Base-by-base conservation (phyloP, 2,329 filamentous ascomycete species). In the Botrytis byssoidea region DNA sequence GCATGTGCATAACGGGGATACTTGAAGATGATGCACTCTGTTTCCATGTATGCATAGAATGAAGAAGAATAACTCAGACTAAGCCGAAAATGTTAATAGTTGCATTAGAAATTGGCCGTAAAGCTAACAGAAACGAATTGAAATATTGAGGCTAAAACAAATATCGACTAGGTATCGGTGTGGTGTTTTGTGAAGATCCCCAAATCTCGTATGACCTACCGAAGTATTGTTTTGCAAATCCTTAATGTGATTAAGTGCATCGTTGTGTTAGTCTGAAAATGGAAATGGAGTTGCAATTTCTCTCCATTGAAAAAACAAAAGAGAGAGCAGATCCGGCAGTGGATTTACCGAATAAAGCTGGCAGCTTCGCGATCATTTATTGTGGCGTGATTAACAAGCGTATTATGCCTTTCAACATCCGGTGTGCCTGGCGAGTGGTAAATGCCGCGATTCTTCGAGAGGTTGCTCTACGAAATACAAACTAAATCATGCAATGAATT, bases 301-400 rank as follows among this genome's bases (percentile, higher is more conserved):
- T 46, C 12, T 44, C n/a, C 18, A 22, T 65, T 40, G 25, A 9
- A 22, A 4, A 65, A 32, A 10, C n/a, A 35, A 22, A 32, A 68
- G 42, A 32, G n/a, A 22, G 25, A 57, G 35, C 66, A 57, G 37
- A 42, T 69, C 35, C 48, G 35, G 66, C 48, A 42, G 16, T 42
- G 66, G 29, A 37, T 12, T 25, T 69, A 42, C 66, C 44, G 35
- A 55, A 55, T 55, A 18, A 20, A 55, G 65, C 35, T 55, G 8
- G 29, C 46, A 68, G 25, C 14, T 68, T 10, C 25, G 57, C 14
- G 22, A 57, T 69, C 66, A 42, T 42, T 22, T 37, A 42, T 29
- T 40, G 48, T 68, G 66, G 35, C 66, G 48, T 68, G 48, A 57
- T 68, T 57, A 40, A 57, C 25, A 57, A 37, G 35, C 25, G 18